Evolutionary conservation across 169 alveolate genomes (phyloP), one percentile per base, ranked within the genome.

Genomic region (Cryptosporidium sp.): DNA sequence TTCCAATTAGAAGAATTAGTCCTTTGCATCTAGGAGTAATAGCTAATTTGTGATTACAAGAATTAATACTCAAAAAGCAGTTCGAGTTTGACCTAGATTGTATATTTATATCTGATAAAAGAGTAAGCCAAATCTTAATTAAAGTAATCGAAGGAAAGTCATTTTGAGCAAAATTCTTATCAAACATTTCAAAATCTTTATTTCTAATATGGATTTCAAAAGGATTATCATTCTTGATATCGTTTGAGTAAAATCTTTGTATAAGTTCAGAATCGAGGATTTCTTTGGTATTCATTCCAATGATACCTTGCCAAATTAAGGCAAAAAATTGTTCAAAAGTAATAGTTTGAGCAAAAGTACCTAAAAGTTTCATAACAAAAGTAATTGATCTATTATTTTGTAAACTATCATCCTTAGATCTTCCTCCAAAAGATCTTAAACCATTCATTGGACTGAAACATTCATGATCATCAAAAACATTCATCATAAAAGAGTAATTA

Each of bases 311-410:
- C 89, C 89, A 80, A 33, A 80, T 18, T 48, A 80, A 44, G 6
- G 89, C 72, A 80, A 80, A 80, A 51, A 80, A 80, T 23, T 80
- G 89, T 7, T 80, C 89, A 80, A 80, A 80, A 31, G 89, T 80
- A 9, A 80, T 42, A 14, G 80, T 80, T 21, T 80, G 89, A 65
- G 89, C 89, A 80, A 80, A 80, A 10, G 75, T 80, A 2, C 89
- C 89, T 2, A 80, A 33, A 21, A 80, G 67, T 23, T 60, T 80
- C 89, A 65, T 80, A 1, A 80, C n/a, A 62, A 80, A 80, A 7
- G 65, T 62, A 35, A 42, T 31, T 2, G 89, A 80, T 23, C 42
- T 65, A 31, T 33, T 39, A 21, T 65, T 31, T 3, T 18, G 23
- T 3, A 37, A 1, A 31, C 6, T 16, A 4, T 18, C 12, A 31